These are phyloP conservation scores for Cadophora sp. DNA, from an alignment of 2,329 filamentous ascomycete genomes.

Conservation along the genomic window DNA sequence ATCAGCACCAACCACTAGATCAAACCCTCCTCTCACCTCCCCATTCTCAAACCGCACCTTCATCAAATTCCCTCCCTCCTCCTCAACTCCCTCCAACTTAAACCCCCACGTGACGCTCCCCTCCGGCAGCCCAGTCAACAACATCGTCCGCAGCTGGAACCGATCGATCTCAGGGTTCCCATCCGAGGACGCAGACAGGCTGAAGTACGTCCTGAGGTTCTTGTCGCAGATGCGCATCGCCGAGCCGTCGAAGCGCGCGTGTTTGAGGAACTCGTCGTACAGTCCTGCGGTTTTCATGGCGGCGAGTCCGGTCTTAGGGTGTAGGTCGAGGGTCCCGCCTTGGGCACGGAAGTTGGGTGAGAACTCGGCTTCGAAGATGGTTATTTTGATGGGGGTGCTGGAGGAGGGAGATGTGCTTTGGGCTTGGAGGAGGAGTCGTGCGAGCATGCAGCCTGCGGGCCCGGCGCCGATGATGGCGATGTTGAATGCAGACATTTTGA, in stretches of 20 bases:
- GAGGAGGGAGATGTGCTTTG: neutral
- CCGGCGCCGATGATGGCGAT: constrained; percentile 38
- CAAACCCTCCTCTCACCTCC: constrained; percentile 37
- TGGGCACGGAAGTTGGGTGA: constrained; percentile 26
- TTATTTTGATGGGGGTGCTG: constrained; percentile 16
- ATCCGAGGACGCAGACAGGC: constrained; percentile 34
- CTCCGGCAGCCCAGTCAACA: constrained; percentile 24
- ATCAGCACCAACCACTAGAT: constrained; percentile 50
- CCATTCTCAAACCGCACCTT: constrained; percentile 24
- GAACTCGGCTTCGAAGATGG: constrained; percentile 32
- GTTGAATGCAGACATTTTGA: constrained; percentile 9
- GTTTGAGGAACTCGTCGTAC: constrained; percentile 50
- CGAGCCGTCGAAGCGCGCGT: constrained; percentile 41
- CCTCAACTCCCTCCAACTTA: constrained; percentile 23
- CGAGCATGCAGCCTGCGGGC: constrained; percentile 32
- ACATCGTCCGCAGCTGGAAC: constrained; percentile 21
- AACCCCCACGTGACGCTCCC: constrained; percentile 25
- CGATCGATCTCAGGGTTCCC: constrained; percentile 34
- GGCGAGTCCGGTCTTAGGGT: constrained; percentile 52
- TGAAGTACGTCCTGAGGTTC: constrained; percentile 47
- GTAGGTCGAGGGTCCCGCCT: constrained; percentile 58
- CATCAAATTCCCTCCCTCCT: constrained; percentile 7
- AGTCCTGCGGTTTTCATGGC: constrained; percentile 55
- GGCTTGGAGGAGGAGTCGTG: constrained; percentile 26
- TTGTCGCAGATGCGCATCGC: constrained; percentile 49